A percentile compares a stretch with the other conserved stretches of the same genome.
phyloP scores from a whole-genome alignment of 2,329 filamentous ascomycete genomes.

The Monilinia polystroma region DNA sequence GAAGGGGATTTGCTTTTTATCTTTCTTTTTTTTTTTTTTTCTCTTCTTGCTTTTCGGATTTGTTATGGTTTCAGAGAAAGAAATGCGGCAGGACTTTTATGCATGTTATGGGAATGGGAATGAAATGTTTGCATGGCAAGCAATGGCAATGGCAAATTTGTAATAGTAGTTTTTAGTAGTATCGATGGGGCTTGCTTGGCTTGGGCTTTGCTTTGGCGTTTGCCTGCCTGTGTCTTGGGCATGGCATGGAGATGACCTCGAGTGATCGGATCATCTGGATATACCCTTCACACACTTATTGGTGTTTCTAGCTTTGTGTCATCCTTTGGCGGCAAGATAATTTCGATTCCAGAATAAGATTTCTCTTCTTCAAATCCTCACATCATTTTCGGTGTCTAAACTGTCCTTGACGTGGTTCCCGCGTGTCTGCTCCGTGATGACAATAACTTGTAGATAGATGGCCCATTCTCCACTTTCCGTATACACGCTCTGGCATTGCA shows the following conservation, averaged over 20 bases:
- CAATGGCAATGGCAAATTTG: constrained; percentile 13
- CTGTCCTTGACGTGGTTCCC: neutral
- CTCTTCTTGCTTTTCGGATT: neutral
- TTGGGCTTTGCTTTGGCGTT: constrained; percentile 18
- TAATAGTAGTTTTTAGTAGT: constrained; percentile 26
- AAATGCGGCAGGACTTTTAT: constrained; percentile 11
- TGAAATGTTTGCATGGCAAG: constrained; percentile 5
- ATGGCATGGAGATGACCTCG: constrained; percentile 11
- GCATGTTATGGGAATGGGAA: constrained; percentile 16
- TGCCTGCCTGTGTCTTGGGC: constrained; percentile 5
- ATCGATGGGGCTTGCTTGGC: neutral
- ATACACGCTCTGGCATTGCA: no score
- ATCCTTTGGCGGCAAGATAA: neutral
- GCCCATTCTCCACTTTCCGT: no score
- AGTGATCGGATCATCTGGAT: constrained; percentile 19
- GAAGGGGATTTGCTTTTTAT: constrained; percentile 14
- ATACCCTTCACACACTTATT: constrained; percentile 22
- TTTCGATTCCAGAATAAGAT: constrained; percentile 1
- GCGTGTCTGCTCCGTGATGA: no score
- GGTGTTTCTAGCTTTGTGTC: constrained; percentile 8
- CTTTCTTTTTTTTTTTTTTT: constrained; percentile 1
- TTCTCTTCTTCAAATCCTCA: neutral
- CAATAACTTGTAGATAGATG: no score
- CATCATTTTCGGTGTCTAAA: no score
- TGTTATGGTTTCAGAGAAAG: constrained; percentile 15